Conservation (phyloP, 306 rosid genomes). For the Citrullus amarus region DNA sequence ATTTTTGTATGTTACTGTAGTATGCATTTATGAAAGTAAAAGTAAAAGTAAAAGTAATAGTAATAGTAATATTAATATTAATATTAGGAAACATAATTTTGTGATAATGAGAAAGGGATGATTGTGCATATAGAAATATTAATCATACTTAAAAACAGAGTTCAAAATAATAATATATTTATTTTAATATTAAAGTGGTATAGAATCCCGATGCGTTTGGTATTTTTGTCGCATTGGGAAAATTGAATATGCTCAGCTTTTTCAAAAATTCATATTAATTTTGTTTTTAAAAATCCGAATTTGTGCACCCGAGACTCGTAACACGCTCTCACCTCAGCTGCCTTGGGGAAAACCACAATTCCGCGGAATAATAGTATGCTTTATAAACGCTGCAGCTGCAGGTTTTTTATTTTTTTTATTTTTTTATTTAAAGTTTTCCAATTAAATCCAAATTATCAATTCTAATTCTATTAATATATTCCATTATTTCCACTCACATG, state of each 20-base stretch:
- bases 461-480: neutral
- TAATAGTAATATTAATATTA: no score
- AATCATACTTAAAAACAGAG: no score
- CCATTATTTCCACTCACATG: neutral
- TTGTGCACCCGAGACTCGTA: neutral
- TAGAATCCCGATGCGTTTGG: constrained; percentile 34
- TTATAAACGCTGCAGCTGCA: neutral
- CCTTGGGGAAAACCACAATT: constrained; percentile 4
- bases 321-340: neutral
- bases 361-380: neutral
- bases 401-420: neutral
- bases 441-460: neutral
- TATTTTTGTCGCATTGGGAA: constrained; percentile 91
- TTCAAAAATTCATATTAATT: neutral
- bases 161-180: neutral
- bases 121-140: no score
- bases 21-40: no score
- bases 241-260: constrained; percentile 50
- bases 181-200: constrained; percentile 4
- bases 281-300: neutral
- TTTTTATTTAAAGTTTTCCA: neutral
- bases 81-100: no score
- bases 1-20: no score
- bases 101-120: no score
- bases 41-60: no score